Conservation (phyloP, 345 rosid genomes). For the Nephelium lappaceum region DNA sequence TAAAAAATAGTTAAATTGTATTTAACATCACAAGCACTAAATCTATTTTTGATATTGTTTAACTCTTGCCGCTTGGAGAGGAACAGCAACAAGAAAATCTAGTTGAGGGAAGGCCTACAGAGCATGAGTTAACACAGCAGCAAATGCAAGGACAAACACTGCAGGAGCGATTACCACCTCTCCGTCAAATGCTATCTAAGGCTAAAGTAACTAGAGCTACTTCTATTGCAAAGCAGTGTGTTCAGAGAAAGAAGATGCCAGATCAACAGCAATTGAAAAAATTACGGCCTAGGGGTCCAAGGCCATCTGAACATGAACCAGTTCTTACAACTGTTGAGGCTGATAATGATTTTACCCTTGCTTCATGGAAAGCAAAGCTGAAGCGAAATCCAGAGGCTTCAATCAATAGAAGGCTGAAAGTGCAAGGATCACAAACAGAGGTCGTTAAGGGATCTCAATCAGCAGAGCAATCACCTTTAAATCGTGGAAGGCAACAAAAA, state of each 20-base stretch:
- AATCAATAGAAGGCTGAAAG: not conserved
- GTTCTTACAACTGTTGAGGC: not conserved
- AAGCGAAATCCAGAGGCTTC: not conserved
- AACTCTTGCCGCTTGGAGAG: not conserved
- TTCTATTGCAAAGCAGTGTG: not conserved
- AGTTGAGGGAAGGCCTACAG: not conserved
- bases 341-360: conserved; percentile 1
- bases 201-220: not conserved
- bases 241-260: not conserved
- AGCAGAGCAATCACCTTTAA: not conserved
- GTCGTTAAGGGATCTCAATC: not conserved
- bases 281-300: not conserved
- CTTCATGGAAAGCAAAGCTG: not conserved
- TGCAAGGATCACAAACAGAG: not conserved
- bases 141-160: conserved; percentile 1
- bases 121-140: not conserved
- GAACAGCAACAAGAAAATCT: conserved; percentile 13
- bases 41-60: not conserved
- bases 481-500: too few species aligned
- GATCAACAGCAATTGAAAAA: not conserved
- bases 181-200: not conserved
- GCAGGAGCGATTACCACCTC: not conserved
- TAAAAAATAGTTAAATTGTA: not conserved
- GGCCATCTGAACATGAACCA: not conserved
- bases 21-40: not conserved